Evolutionary conservation across 345 rosid genomes (phyloP), one percentile per base, ranked within the genome.

Genomic region (Bruguiera gymnorhiza): DNA sequence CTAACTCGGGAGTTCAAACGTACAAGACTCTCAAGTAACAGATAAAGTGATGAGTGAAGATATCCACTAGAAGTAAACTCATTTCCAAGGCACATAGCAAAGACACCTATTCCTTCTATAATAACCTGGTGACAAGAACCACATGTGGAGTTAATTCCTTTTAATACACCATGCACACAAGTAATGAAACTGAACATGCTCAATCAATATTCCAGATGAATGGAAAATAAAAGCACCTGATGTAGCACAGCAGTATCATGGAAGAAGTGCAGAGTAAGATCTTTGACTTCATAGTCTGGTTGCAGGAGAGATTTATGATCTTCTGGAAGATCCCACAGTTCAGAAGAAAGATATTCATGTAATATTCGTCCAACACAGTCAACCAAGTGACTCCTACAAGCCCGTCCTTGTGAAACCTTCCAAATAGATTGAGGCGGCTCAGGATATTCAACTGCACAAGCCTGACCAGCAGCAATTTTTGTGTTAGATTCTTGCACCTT

Each of bases 1-100:
- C 90, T 88, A 52, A 94, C 90, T 75, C 85, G 86, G 78, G 81
- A 86, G 70, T 88, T 84, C 18, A 91, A 84, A 74, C 85, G 83
- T 61, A 83, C 84, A 65, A 94, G 97, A 71, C 77, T 85, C 87
- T 94, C 97, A 51, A 94, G 91, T 74, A 94, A 84, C 72, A 94
- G 78, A 84, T 89, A 94, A 73, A 89, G 93, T 30, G 96, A 87
- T 30, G 87, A 87, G 75, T 89, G 96, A 79, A 94, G 95, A 84
- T 88, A 94, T 74, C 99, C 99, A 75, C 90, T 81, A 43, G 89
- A 79, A 78, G 83, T 73, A 82, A 92, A 94, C 58, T 85, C 86
- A 59, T 83, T 66, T 60, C 96, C 93, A 30, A 94, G 90, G 79
- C 91, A 92, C 76, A 92, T 59, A 55, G 83, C 80, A 79, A 84